Percentiles rank a stretch among this genome's conserved stretches.
phyloP scores from a whole-genome alignment of 768 basidiomycete species.

The Tylopilus sp. region DNA sequence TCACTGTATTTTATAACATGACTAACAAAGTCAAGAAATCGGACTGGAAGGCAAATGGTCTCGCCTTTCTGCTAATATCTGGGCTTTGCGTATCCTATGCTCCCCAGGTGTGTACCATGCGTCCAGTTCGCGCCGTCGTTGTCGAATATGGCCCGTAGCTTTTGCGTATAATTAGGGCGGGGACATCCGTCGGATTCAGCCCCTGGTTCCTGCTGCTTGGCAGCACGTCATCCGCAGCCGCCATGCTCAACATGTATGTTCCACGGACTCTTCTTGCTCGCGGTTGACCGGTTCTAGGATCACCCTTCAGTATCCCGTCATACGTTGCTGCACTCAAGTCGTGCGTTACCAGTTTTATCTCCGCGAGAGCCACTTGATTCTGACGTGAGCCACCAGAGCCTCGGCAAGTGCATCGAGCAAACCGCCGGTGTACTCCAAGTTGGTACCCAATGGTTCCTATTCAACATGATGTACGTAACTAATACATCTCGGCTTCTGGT shows the following conservation, averaged over 20 bases:
- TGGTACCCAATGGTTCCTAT: constrained; percentile 77
- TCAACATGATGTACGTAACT: constrained; percentile 72
- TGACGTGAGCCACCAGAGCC: constrained; percentile 42
- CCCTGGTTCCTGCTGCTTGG: constrained; percentile 91
- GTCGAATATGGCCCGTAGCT: constrained; percentile 45
- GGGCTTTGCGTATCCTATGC: constrained; percentile 81
- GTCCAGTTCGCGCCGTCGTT: background rate
- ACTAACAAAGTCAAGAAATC: constrained; percentile 48
- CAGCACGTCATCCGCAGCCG: constrained; percentile 76
- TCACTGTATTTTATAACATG: rapidly evolving
- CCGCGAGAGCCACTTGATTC: background rate
- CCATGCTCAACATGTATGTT: constrained; percentile 77
- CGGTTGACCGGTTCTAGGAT: constrained; percentile 44
- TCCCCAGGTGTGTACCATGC: constrained; percentile 57
- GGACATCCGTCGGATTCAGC: constrained; percentile 86
- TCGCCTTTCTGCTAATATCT: constrained; percentile 62
- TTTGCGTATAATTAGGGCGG: constrained; percentile 70
- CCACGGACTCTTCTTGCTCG: background rate
- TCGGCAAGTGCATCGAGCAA: constrained; percentile 72
- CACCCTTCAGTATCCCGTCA: constrained; percentile 77
- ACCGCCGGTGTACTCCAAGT: constrained; percentile 84
- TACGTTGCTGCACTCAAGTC: constrained; percentile 75
- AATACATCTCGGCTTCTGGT: background rate
- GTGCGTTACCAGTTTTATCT: constrained; percentile 42
- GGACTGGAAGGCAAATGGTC: constrained; percentile 61